These are phyloP conservation scores for Fennellomyces sp. DNA, from an alignment of 371 early-diverging fungal genomes.

Conservation along the genomic window DNA sequence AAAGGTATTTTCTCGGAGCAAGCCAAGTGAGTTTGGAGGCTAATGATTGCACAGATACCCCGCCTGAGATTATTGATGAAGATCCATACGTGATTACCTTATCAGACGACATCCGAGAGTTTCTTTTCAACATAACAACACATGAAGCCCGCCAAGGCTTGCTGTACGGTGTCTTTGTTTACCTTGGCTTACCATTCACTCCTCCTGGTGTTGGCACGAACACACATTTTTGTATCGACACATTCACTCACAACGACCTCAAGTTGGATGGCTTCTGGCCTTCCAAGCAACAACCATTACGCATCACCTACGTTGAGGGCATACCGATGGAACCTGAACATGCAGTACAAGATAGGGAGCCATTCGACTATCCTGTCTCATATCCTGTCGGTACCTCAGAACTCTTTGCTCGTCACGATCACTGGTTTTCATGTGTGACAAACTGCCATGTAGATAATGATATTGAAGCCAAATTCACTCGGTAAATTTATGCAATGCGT, in stretches of 20 bases:
- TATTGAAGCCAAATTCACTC: conserved; percentile 48
- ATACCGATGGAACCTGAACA: conserved; percentile 52
- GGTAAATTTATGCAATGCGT: conserved; percentile 25
- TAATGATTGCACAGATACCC: no score
- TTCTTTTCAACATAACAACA: conserved; percentile 60
- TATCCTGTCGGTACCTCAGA: conserved; percentile 53
- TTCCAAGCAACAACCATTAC: background rate
- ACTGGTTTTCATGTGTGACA: conserved; percentile 40
- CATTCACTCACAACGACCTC: conserved; percentile 58
- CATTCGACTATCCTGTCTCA: conserved; percentile 47
- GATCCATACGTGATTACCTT: conserved; percentile 77
- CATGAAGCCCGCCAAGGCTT: conserved; percentile 39
- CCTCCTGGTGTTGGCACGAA: conserved; percentile 55
- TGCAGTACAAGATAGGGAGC: conserved; percentile 13
- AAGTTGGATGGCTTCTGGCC: conserved; percentile 41
- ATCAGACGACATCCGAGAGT: conserved; percentile 71
- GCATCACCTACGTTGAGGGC: conserved; percentile 40
- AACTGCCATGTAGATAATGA: conserved; percentile 6
- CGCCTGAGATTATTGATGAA: conserved; percentile 39
- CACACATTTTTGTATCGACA: conserved; percentile 52
- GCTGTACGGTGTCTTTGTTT: conserved; percentile 55
- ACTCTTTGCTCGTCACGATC: conserved; percentile 35
- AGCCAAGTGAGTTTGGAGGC: no score
- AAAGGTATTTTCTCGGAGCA: conserved; percentile 8
- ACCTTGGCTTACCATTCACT: conserved; percentile 57